Evolutionary conservation across 1,284 basidiomycete species (phyloP), one percentile per base, ranked within the genome.

Genomic region (Heliocybe sulcata): DNA sequence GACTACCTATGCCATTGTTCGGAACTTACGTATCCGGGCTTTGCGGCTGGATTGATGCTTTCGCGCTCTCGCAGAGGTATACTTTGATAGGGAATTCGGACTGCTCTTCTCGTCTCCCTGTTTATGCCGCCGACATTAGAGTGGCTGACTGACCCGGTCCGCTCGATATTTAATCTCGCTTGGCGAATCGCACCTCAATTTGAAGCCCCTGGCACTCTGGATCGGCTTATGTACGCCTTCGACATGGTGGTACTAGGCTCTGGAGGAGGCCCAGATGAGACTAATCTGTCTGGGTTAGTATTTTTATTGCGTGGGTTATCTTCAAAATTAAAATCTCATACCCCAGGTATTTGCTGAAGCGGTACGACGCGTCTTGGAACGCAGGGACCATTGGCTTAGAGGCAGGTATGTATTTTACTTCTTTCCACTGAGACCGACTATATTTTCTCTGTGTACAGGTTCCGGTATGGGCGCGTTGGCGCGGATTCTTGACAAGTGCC

Each of bases 231-330:
- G 67, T 70, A 76, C 57, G 67, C 75, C 55, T 90, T 90, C 66
- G 83, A 89, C 66, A 61, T 91, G 59, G 70, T 90, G 55, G 85
- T 87, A 60, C 79, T 91, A 23, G 88, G 89, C 59, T 80, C 82
- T 57, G 88, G 88, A 58, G 88, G 89, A 51, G 88, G 89, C 50
- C 85, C 85, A 20, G 80, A 80, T 64, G 88, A 91, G 67, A 81
- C 81, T 35, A 85, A 91, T 69, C 65, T 91, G 60, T 88, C 85
- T 52, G 83, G 79, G 87, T 89, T 64, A 58, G 79, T 75, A 52
- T 29, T 25, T 56, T 53, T 45, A 33, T 42, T 57, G 23, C 22
- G 31, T 55, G 48, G 54, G 47, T 27, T n/a, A 22, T 10, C n/a
- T 20, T 45, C 55, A 26, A 53, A 53, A 20, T 48, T 48, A 35